Conservation (phyloP, 495 filamentous ascomycete genomes). For the Hyaloscypha variabilis region DNA sequence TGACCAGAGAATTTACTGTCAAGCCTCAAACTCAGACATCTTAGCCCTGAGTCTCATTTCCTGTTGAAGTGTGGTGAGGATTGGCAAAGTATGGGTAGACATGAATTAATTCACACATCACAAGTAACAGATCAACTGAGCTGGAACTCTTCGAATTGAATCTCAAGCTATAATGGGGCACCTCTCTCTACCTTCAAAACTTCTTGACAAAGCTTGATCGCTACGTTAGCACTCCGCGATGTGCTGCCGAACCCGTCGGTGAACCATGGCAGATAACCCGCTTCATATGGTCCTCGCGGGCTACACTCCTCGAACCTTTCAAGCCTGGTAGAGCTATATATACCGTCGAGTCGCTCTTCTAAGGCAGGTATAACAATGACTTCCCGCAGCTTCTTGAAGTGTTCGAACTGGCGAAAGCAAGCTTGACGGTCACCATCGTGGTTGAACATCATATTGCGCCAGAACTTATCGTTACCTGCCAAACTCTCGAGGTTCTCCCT, state of each 20-base stretch:
- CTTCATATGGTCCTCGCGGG: not conserved
- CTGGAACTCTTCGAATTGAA: not conserved
- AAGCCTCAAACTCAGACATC: too few species aligned
- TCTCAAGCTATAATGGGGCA: not conserved
- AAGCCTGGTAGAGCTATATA: not conserved
- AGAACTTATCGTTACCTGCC: conserved; percentile 4
- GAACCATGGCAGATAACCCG: not conserved
- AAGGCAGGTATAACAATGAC: not conserved
- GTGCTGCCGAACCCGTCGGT: not conserved
- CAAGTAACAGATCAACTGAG: too few species aligned
- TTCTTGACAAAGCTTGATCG: not conserved
- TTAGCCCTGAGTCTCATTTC: too few species aligned
- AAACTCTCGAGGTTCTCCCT: not conserved
- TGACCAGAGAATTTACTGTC: too few species aligned
- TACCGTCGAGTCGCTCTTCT: not conserved
- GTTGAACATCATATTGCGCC: not conserved
- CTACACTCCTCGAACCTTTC: not conserved
- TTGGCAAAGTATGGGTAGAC: too few species aligned
- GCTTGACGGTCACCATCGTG: not conserved
- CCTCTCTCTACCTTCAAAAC: not conserved
- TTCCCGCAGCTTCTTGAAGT: not conserved
- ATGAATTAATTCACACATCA: too few species aligned
- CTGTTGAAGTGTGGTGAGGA: too few species aligned
- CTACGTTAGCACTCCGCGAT: not conserved
- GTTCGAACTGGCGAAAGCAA: not conserved